These are phyloP conservation scores for Chaetomium strumarium DNA, from an alignment of 2,329 filamentous ascomycete genomes.

Conservation along the genomic window DNA sequence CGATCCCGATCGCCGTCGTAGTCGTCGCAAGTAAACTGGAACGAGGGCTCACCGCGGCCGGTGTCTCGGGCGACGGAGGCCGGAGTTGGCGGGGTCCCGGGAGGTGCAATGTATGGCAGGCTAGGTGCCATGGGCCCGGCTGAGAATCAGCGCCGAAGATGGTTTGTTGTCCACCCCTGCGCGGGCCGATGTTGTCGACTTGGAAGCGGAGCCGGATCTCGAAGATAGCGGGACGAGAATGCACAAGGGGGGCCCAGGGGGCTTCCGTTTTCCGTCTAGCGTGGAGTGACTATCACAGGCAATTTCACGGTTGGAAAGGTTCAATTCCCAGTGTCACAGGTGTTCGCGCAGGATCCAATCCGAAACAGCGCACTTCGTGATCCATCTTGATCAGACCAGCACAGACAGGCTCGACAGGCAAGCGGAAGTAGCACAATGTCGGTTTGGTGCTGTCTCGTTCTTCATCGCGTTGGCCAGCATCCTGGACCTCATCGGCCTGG, in stretches of 20 bases:
- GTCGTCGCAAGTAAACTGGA: conserved; percentile 23
- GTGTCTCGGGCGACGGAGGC: conserved; percentile 41
- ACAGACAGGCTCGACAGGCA: too few relatives aligned
- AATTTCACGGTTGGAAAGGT: neutral
- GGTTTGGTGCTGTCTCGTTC: too few relatives aligned
- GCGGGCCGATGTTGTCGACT: conserved; percentile 5
- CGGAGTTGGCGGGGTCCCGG: conserved; percentile 60
- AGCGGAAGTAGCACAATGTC: too few relatives aligned
- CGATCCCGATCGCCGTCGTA: conserved; percentile 17
- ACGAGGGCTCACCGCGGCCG: conserved; percentile 27
- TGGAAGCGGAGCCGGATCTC: conserved; percentile 4
- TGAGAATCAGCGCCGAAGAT: neutral
- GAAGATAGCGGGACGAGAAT: too few relatives aligned
- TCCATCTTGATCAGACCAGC: too few relatives aligned
- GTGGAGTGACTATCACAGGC: neutral
- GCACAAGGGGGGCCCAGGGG: too few relatives aligned
- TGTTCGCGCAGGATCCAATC: too few relatives aligned
- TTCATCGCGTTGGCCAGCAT: too few relatives aligned
- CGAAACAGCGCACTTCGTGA: too few relatives aligned
- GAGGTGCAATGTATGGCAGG: conserved; percentile 53
- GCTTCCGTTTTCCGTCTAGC: conserved; percentile 13
- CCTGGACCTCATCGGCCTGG: too few relatives aligned
- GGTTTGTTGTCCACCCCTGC: conserved; percentile 10
- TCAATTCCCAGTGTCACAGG: too few relatives aligned
- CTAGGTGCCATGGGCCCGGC: conserved; percentile 48